Evolutionary conservation across 805 yeast species (phyloP).

Genomic region (Barnettozyma wickerhamii): DNA sequence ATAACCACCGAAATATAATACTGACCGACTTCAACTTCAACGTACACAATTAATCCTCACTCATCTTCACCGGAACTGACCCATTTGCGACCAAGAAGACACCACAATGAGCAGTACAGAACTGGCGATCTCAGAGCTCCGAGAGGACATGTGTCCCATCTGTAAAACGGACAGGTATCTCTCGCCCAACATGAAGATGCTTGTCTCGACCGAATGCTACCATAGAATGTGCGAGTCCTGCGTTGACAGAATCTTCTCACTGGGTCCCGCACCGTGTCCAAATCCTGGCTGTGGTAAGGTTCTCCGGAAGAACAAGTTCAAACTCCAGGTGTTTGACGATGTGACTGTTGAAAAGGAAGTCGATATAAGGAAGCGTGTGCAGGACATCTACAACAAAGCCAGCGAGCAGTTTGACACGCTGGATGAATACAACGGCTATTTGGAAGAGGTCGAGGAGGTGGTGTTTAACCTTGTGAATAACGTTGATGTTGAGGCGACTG

Average conservation of each 20-base stretch:
- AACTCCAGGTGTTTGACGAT: constrained; percentile 90
- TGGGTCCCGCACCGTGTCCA: constrained; percentile 97
- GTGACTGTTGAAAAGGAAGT: constrained; percentile 86
- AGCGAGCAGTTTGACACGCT: constrained; percentile 63
- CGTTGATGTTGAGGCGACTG: constrained; percentile 65
- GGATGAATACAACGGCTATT: constrained; percentile 64
- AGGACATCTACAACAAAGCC: constrained; percentile 73
- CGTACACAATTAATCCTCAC: neutral
- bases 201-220: constrained; percentile 95
- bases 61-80: too few relatives aligned
- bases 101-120: too few relatives aligned
- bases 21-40: too few relatives aligned
- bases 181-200: constrained; percentile 87
- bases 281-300: constrained; percentile 87
- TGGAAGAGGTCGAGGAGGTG: constrained; percentile 80
- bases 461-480: constrained; percentile 72
- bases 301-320: constrained; percentile 82
- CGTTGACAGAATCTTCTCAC: constrained; percentile 88
- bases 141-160: constrained; percentile 88
- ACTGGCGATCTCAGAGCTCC: constrained; percentile 1
- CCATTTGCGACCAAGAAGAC: too few relatives aligned
- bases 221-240: constrained; percentile 97
- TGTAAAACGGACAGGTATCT: constrained; percentile 93
- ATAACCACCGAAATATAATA: too few relatives aligned
- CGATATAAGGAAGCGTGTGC: constrained; percentile 78